These are phyloP conservation scores for Porogramme epimiltina DNA, from an alignment of 1,284 basidiomycete genomes.

Conservation along the genomic window DNA sequence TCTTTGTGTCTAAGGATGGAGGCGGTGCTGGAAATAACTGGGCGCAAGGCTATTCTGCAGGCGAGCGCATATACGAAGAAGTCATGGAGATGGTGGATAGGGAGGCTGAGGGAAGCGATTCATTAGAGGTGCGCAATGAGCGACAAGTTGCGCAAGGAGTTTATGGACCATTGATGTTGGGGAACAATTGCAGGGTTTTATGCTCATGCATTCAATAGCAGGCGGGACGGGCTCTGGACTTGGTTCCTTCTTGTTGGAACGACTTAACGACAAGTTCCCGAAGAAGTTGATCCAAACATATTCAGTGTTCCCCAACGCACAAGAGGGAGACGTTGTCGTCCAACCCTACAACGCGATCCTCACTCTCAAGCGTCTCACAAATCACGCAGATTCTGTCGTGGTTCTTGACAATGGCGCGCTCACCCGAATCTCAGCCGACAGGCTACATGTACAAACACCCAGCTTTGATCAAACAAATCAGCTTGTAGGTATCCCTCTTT, in stretches of 20 bases:
- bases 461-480: slow-evolving; percentile 96
- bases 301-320: slow-evolving; percentile 95
- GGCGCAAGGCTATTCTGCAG: slow-evolving; percentile 92
- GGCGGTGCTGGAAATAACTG: slow-evolving; percentile 99
- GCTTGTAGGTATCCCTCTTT: slow-evolving; percentile 54
- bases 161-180: slow-evolving; percentile 1
- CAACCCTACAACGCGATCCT: slow-evolving; percentile 98
- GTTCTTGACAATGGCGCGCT: slow-evolving; percentile 97
- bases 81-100: slow-evolving; percentile 99
- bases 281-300: slow-evolving; percentile 99
- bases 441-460: slow-evolving; percentile 89
- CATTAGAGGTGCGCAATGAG: slow-evolving; percentile 77
- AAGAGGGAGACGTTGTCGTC: slow-evolving; percentile 92
- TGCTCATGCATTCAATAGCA: slow-evolving; percentile 98
- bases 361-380: slow-evolving; percentile 93
- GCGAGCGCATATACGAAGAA: slow-evolving; percentile 94
- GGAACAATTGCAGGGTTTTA: slow-evolving; percentile 86
- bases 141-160: too few relatives aligned
- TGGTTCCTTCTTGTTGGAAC: slow-evolving; percentile 95
- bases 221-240: slow-evolving; percentile 98
- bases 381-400: slow-evolving; percentile 97
- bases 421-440: slow-evolving; percentile 88
- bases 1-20: slow-evolving; percentile 93
- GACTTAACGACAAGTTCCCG: slow-evolving; percentile 96
- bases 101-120: slow-evolving; percentile 98